phyloP scores from a whole-genome alignment of 1,284 basidiomycete genomes.

The Spongispora temasekensis region DNA sequence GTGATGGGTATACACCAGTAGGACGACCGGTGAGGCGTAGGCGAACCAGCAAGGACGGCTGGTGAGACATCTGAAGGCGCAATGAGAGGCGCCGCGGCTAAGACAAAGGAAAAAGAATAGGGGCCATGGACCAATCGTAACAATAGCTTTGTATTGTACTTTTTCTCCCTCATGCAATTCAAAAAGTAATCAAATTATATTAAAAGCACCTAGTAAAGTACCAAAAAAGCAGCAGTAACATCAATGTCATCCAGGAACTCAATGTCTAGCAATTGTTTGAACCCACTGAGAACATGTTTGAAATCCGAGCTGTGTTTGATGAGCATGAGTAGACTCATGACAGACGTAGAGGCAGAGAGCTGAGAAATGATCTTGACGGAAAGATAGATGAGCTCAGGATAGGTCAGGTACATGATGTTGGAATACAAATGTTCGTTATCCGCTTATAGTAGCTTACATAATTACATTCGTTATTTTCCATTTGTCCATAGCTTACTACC shows the following conservation, averaged over 20 bases:
- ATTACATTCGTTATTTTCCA: too few species aligned
- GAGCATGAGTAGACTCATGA: slow-evolving; percentile 76
- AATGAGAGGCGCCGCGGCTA: too few species aligned
- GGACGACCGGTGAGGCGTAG: too few species aligned
- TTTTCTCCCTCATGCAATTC: background rate
- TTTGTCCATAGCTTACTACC: too few species aligned
- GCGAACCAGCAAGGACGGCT: too few species aligned
- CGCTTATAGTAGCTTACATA: too few species aligned
- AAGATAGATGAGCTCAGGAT: slow-evolving; percentile 77
- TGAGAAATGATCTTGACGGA: slow-evolving; percentile 77
- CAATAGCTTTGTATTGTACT: background rate
- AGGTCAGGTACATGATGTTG: slow-evolving; percentile 75
- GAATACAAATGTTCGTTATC: too few species aligned
- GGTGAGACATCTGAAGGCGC: too few species aligned
- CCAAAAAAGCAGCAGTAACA: slow-evolving; percentile 6
- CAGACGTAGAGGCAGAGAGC: slow-evolving; percentile 60
- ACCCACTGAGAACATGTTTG: slow-evolving; percentile 83
- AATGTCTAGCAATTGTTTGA: slow-evolving; percentile 67
- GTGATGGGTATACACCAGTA: too few species aligned
- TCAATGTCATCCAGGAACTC: slow-evolving; percentile 64
- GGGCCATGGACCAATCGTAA: too few species aligned
- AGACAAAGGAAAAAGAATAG: too few species aligned
- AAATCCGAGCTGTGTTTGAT: slow-evolving; percentile 86
- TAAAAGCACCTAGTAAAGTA: background rate
- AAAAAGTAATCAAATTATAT: background rate